phyloP scores from a whole-genome alignment of 2,329 filamentous ascomycete species.

The Dryadomyces quercus-mongolicae region DNA sequence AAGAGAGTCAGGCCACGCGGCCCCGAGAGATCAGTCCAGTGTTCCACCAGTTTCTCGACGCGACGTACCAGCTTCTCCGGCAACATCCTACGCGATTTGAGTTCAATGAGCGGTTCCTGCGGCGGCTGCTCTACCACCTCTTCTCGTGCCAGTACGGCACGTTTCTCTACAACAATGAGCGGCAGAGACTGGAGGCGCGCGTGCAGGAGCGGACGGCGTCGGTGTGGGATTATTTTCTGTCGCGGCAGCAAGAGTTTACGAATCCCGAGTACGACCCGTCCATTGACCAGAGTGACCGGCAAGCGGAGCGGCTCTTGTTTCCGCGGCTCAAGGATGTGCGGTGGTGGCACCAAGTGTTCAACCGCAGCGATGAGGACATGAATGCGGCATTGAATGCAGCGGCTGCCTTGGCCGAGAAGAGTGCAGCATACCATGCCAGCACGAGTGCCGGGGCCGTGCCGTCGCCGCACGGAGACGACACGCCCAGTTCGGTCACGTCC shows the following conservation, averaged over 20 bases:
- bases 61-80: slow-evolving; percentile 76
- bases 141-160: slow-evolving; percentile 96
- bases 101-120: slow-evolving; percentile 88
- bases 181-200: slow-evolving; percentile 61
- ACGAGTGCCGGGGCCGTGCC: slow-evolving; percentile 1
- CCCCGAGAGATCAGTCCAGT: slow-evolving; percentile 91
- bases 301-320: slow-evolving; percentile 73
- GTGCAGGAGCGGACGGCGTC: slow-evolving; percentile 65
- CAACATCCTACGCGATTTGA: slow-evolving; percentile 87
- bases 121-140: slow-evolving; percentile 80
- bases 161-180: slow-evolving; percentile 91
- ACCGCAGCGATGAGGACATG: slow-evolving; percentile 83
- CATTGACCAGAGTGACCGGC: slow-evolving; percentile 67
- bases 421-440: slow-evolving; percentile 17
- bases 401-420: slow-evolving; percentile 33
- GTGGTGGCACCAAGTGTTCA: slow-evolving; percentile 90
- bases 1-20: slow-evolving; percentile 56
- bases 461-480: slow-evolving; percentile 32
- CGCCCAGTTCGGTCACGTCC: not conserved
- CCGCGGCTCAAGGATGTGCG: slow-evolving; percentile 66
- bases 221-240: slow-evolving; percentile 93
- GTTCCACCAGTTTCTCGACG: slow-evolving; percentile 95
- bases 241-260: slow-evolving; percentile 65
- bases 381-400: slow-evolving; percentile 54
- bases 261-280: slow-evolving; percentile 67